These are phyloP conservation scores for Aristolochia fimbriata DNA, from an alignment of 164 flowering plant genomes.

Conservation along the genomic window DNA sequence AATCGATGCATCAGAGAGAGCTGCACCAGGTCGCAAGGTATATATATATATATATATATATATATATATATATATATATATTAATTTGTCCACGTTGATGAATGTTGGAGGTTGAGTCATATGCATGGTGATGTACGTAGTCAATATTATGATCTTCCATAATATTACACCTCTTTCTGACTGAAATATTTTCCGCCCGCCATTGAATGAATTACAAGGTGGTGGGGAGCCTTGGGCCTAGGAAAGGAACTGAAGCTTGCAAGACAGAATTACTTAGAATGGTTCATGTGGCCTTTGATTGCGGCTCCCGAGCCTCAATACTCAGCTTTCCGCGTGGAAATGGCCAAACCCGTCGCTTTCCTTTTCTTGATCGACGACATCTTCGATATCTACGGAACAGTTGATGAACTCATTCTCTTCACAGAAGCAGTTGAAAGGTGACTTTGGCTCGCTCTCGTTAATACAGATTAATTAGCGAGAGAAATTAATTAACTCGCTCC, in stretches of 20 bases:
- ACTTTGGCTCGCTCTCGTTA: too few species aligned
- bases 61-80: too few species aligned
- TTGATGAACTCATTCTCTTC: slow-evolving; percentile 44
- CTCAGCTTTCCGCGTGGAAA: slow-evolving; percentile 30
- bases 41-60: too few species aligned
- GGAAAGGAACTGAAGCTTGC: slow-evolving; percentile 30
- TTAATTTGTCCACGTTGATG: too few species aligned
- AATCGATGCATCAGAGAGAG: slow-evolving; percentile 30
- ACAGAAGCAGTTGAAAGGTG: slow-evolving; percentile 46
- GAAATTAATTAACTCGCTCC: too few species aligned
- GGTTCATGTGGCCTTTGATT: slow-evolving; percentile 41
- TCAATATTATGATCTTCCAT: too few species aligned
- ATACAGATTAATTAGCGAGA: too few species aligned
- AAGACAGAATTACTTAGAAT: slow-evolving; percentile 44
- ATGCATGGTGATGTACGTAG: too few species aligned
- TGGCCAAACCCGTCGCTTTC: slow-evolving; percentile 40
- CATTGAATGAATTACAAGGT: slow-evolving; percentile 15
- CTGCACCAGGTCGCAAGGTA: slow-evolving; percentile 31
- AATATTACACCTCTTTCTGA: too few species aligned
- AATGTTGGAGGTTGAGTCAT: too few species aligned
- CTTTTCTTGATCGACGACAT: slow-evolving; percentile 56
- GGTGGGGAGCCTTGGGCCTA: slow-evolving; percentile 53
- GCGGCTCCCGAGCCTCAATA: slow-evolving; percentile 23
- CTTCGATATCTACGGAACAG: slow-evolving; percentile 45
- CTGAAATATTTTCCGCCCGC: too few species aligned